A percentile compares a stretch with the other conserved stretches of the same genome.
These are phyloP conservation scores for Mycena chlorophos DNA, from an alignment of 768 basidiomycete genomes.

Conservation along the genomic window DNA sequence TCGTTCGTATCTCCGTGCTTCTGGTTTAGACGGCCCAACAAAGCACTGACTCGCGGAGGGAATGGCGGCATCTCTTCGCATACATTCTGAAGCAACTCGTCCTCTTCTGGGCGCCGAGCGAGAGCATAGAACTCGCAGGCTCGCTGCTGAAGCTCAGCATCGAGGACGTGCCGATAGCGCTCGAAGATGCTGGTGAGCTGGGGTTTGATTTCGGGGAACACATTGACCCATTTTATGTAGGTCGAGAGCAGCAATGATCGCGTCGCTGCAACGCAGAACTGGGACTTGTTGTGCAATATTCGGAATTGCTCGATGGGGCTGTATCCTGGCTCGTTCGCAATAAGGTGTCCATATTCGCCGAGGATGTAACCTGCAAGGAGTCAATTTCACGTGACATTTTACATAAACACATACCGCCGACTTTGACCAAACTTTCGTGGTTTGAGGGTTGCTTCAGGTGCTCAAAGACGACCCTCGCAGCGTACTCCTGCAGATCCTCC, in stretches of 20 bases:
- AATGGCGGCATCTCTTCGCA: conserved; percentile 99
- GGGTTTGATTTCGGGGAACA: conserved; percentile 97
- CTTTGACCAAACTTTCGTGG: conserved; percentile 94
- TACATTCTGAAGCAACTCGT: conserved; percentile 89
- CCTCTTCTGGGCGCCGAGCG: conserved; percentile 81
- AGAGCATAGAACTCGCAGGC: conserved; percentile 97
- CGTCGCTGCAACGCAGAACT: conserved; percentile 90
- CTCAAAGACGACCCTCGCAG: conserved; percentile 88
- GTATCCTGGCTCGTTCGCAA: conserved; percentile 92
- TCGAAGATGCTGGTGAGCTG: conserved; percentile 95
- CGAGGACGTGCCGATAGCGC: conserved; percentile 94
- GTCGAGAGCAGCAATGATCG: conserved; percentile 92
- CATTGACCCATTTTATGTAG: conserved; percentile 99
- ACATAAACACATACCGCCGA: conserved; percentile 65
- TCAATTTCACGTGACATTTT: not conserved
- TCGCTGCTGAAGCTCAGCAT: conserved; percentile 95
- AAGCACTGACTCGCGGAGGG: conserved; percentile 89
- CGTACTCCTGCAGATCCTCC: conserved; percentile 95
- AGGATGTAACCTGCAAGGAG: conserved; percentile 77
- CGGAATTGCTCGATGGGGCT: conserved; percentile 95
- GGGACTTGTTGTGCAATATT: conserved; percentile 89
- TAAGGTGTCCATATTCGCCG: conserved; percentile 97
- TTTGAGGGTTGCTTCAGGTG: conserved; percentile 82
- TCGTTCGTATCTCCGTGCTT: conserved; percentile 93
- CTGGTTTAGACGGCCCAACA: conserved; percentile 82